Percentiles rank a stretch among this genome's conserved stretches.
These are phyloP conservation scores for Suillus occidentalis DNA, from an alignment of 768 basidiomycete species.

Conservation along the genomic window DNA sequence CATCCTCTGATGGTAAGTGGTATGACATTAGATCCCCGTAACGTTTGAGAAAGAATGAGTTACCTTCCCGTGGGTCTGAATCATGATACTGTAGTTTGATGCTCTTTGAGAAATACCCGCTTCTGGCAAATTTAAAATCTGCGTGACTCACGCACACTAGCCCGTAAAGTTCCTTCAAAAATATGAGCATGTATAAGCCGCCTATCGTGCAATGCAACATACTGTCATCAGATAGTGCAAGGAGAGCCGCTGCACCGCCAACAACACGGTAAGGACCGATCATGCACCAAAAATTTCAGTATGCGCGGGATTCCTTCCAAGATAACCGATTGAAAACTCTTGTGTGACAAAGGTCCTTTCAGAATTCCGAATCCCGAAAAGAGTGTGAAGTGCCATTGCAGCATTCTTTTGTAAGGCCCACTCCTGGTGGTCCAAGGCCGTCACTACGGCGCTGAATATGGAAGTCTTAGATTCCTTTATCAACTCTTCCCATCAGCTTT, in stretches of 20 bases:
- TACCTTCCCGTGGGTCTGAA: constrained; percentile 1
- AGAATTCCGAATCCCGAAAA: neutral
- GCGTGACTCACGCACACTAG: neutral
- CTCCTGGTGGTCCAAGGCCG: neutral
- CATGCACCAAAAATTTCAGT: neutral
- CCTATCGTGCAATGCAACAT: neutral
- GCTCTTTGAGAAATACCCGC: neutral
- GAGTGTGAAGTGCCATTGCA: neutral
- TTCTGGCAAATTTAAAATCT: neutral
- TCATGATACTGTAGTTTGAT: neutral
- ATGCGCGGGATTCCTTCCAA: neutral
- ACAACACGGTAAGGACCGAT: constrained; percentile 2
- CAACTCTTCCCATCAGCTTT: constrained; percentile 1
- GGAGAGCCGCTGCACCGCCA: neutral
- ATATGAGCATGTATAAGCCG: neutral
- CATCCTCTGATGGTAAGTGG: neutral
- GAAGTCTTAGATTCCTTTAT: neutral
- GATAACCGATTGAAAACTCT: neutral
- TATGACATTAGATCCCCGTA: neutral
- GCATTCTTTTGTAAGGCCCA: neutral
- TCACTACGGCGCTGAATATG: neutral
- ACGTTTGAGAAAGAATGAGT: neutral
- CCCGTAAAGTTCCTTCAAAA: neutral
- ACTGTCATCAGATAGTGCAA: neutral
- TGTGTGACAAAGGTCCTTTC: neutral